Evolutionary conservation across 495 filamentous ascomycete species (phyloP).

Genomic region (Aspergillus nanangensis): DNA sequence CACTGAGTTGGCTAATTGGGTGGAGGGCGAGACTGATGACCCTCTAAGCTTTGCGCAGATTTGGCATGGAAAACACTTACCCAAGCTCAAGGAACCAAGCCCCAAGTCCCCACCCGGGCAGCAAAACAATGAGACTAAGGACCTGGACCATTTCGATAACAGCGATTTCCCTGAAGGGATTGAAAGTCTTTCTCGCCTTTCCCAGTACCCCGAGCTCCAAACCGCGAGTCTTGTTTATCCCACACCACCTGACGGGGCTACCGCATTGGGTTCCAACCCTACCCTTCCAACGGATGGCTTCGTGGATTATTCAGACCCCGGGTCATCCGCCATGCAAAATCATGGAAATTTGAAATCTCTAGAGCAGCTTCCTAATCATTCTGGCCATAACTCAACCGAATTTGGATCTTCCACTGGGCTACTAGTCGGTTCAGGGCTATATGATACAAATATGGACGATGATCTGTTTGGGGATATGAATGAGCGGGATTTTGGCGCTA

Average conservation of each 20-base stretch:
- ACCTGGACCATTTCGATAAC: conserved; percentile 23
- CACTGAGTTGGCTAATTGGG: conserved; percentile 8
- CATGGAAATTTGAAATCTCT: conserved; percentile 8
- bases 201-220: conserved; percentile 48
- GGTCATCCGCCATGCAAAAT: conserved; percentile 6
- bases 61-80: conserved; percentile 53
- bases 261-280: conserved; percentile 29
- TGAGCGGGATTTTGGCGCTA: conserved; percentile 72
- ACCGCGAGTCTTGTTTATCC: conserved; percentile 71
- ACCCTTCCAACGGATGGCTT: conserved; percentile 21
- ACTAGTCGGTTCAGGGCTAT: conserved; percentile 34
- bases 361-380: conserved; percentile 17
- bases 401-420: conserved; percentile 21
- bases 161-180: conserved; percentile 25
- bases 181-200: conserved; percentile 44
- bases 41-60: conserved; percentile 62
- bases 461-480: conserved; percentile 69
- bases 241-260: conserved; percentile 76
- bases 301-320: conserved; percentile 26
- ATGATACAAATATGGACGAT: conserved; percentile 49
- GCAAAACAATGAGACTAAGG: conserved; percentile 23
- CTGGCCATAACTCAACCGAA: conserved; percentile 17
- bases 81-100: conserved; percentile 15
- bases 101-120: conserved; percentile 31
- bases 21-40: conserved; percentile 33